phyloP scores from a whole-genome alignment of 2,329 filamentous ascomycete species.

The Arthrobotrys conoides region DNA sequence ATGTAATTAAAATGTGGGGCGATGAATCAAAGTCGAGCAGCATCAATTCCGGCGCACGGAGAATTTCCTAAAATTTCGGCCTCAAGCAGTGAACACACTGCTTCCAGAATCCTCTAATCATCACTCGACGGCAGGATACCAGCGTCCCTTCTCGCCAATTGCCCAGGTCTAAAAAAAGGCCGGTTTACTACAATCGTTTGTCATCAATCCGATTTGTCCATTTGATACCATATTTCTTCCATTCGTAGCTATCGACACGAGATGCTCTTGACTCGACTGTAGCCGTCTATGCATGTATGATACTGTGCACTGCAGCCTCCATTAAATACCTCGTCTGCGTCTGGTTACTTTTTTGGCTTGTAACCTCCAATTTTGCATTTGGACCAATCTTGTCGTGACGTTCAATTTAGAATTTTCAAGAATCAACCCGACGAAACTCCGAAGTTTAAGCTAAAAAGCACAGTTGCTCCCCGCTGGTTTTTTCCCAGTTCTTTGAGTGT shows the following conservation, averaged over 20 bases:
- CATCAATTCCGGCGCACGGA: conserved; percentile 50
- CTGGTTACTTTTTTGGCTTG: conserved; percentile 13
- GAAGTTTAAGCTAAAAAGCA: conserved; percentile 45
- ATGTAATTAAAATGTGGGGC: conserved; percentile 19
- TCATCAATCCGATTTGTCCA: conserved; percentile 54
- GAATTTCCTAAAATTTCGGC: conserved; percentile 53
- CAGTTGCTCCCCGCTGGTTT: conserved; percentile 28
- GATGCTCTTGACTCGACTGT: conserved; percentile 20
- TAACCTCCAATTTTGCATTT: conserved; percentile 16
- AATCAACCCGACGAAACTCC: conserved; percentile 60
- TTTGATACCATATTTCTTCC: conserved; percentile 20
- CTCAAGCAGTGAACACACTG: not conserved
- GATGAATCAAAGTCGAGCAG: conserved; percentile 10
- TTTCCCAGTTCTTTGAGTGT: conserved; percentile 4
- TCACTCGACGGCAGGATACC: conserved; percentile 48
- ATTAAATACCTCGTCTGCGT: conserved; percentile 61
- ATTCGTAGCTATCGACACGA: conserved; percentile 54
- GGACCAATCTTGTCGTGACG: conserved; percentile 38
- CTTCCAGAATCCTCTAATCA: conserved; percentile 52
- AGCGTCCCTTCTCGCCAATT: conserved; percentile 24
- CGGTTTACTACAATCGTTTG: conserved; percentile 36
- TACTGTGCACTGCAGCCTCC: conserved; percentile 39
- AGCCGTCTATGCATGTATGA: conserved; percentile 41
- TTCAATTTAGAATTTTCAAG: conserved; percentile 42
- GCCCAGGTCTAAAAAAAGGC: conserved; percentile 33